Evolutionary conservation across 257 asterid species (phyloP).

Genomic region (Echites panduratus): DNA sequence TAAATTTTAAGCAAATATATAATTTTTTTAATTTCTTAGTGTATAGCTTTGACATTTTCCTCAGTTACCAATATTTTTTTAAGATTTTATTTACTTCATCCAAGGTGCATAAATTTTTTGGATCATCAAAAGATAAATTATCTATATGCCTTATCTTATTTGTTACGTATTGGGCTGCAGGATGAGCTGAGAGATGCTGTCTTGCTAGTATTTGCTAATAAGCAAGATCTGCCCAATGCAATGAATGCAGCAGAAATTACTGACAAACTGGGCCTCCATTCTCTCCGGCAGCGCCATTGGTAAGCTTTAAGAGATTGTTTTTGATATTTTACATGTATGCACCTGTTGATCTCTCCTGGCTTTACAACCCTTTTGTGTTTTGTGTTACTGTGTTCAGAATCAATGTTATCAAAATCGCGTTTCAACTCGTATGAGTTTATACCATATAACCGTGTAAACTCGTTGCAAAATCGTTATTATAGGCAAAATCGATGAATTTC

Average conservation of each 20-base stretch:
- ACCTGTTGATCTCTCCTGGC: background rate
- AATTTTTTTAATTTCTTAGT: too few relatives aligned
- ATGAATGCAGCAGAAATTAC: conserved; percentile 45
- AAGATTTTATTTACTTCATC: background rate
- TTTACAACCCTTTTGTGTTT: background rate
- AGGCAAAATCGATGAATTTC: too few relatives aligned
- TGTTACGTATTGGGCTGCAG: conserved; percentile 17
- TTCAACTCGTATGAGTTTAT: too few relatives aligned
- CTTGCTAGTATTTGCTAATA: conserved; percentile 39
- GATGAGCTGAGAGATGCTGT: conserved; percentile 43
- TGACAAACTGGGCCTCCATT: conserved; percentile 41
- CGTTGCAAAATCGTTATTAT: too few relatives aligned
- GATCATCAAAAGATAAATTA: background rate
- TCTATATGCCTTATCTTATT: background rate
- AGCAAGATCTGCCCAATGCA: conserved; percentile 44
- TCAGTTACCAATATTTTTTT: background rate
- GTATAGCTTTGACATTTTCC: background rate
- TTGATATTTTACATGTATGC: background rate
- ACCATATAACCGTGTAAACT: too few relatives aligned
- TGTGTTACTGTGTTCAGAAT: background rate
- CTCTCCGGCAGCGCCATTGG: conserved; percentile 44
- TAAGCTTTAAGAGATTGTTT: conserved; percentile 12
- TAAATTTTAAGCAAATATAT: too few relatives aligned
- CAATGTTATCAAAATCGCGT: too few relatives aligned
- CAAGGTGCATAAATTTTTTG: background rate